These are phyloP conservation scores for Dioscorea zingiberensis DNA, from an alignment of 106 monocot genomes.

Conservation along the genomic window DNA sequence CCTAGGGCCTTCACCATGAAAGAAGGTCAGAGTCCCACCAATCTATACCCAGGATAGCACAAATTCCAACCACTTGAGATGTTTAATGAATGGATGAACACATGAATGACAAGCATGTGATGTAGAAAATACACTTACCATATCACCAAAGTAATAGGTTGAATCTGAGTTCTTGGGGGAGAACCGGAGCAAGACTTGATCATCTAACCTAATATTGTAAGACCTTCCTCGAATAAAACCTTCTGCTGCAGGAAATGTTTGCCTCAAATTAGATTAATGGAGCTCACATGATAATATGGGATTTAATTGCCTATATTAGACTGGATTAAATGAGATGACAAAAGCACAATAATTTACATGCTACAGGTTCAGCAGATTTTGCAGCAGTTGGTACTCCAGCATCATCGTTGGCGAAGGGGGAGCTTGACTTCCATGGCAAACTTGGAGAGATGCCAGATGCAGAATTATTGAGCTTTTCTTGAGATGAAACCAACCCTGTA, in stretches of 20 bases:
- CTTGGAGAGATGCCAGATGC: conserved; percentile 28
- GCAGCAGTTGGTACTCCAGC: conserved; percentile 24
- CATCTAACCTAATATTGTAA: conserved; percentile 96
- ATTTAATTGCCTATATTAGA: too few species aligned
- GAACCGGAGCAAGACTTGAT: conserved; percentile 83
- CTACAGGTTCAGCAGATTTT: conserved; percentile 36
- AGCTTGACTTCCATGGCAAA: conserved; percentile 29
- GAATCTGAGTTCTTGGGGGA: conserved; percentile 93
- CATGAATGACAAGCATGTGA: not conserved
- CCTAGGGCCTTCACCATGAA: conserved; percentile 68
- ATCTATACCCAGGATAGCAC: conserved; percentile 45
- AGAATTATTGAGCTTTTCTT: conserved; percentile 28
- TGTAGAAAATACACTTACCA: conserved; percentile 33
- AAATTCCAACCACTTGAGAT: not conserved
- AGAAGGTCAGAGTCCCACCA: conserved; percentile 92
- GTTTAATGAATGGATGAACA: conserved; percentile 1
- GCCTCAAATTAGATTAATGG: conserved; percentile 28
- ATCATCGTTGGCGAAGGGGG: conserved; percentile 40
- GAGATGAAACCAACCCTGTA: conserved; percentile 33
- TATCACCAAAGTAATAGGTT: conserved; percentile 91
- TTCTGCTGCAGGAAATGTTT: conserved; percentile 90
- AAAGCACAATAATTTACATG: conserved; percentile 65
- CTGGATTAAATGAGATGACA: too few species aligned
- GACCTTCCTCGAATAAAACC: conserved; percentile 92
- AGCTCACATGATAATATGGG: not conserved